Percentiles rank a stretch among this genome's conserved stretches.
Conservation (phyloP, 2,329 filamentous ascomycete genomes). For the Fusarium penzigii region DNA sequence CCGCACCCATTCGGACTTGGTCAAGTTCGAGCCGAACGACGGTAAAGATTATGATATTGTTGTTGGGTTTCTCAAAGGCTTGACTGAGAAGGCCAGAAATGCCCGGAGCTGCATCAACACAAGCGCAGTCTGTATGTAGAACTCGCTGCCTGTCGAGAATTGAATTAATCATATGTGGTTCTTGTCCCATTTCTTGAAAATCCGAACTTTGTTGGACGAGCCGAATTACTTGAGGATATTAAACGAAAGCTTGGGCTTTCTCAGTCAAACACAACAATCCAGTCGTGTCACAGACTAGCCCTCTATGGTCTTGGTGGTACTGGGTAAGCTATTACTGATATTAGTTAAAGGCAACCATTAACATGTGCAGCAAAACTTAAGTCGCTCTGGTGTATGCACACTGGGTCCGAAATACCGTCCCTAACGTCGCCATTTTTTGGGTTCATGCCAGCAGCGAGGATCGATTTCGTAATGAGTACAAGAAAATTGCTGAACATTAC, state of each 20-base stretch:
- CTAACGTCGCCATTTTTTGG: slow-evolving; percentile 34
- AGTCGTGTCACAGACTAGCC: neutral
- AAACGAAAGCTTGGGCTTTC: slow-evolving; percentile 6
- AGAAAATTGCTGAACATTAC: slow-evolving; percentile 32
- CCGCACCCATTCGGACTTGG: slow-evolving; percentile 26
- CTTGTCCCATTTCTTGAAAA: slow-evolving; percentile 16
- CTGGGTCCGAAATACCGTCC: slow-evolving; percentile 5
- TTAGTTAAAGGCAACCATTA: too few relatives aligned
- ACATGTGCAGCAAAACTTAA: slow-evolving; percentile 13
- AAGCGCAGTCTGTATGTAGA: slow-evolving; percentile 8
- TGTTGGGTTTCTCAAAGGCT: slow-evolving; percentile 1
- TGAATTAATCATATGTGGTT: slow-evolving; percentile 1
- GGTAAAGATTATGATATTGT: neutral
- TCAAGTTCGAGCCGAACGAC: slow-evolving; percentile 26
- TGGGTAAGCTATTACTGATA: slow-evolving; percentile 11
- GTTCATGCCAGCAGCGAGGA: slow-evolving; percentile 32
- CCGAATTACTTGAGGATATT: neutral
- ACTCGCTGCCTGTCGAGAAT: neutral
- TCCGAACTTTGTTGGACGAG: slow-evolving; percentile 14
- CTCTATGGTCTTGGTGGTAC: slow-evolving; percentile 18
- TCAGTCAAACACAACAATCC: rapidly evolving
- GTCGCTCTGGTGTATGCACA: slow-evolving; percentile 18
- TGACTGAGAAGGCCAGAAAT: slow-evolving; percentile 4
- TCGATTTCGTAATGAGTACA: slow-evolving; percentile 35
- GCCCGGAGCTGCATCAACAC: neutral